Conservation (phyloP, 148 eudicot genomes). For the Fagopyrum esculentum region DNA sequence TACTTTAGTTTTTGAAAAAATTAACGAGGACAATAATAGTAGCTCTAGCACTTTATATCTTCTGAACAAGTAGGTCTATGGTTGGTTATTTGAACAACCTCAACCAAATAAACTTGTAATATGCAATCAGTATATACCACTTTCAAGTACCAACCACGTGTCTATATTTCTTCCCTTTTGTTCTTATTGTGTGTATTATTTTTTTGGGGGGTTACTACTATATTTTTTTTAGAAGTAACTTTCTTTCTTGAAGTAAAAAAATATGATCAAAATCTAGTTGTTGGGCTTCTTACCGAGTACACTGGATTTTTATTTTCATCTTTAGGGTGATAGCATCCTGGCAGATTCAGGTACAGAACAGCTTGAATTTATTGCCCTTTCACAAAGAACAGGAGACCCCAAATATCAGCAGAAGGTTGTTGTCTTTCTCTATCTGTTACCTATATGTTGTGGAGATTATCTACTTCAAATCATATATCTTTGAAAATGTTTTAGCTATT, state of each 20-base stretch:
- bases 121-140: background rate
- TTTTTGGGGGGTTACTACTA: background rate
- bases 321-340: slow-evolving; percentile 83
- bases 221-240: background rate
- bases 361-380: slow-evolving; percentile 95
- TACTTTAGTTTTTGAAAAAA: background rate
- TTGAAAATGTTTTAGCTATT: background rate
- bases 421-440: background rate
- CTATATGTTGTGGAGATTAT: background rate
- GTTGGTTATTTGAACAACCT: background rate
- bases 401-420: slow-evolving; percentile 92
- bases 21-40: background rate
- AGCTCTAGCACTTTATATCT: background rate
- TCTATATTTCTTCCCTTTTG: too few relatives aligned
- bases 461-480: background rate
- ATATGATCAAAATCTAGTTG: background rate
- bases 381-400: slow-evolving; percentile 93
- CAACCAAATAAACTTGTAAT: background rate
- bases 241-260: background rate
- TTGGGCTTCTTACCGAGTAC: background rate
- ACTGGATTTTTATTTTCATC: background rate
- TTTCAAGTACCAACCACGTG: background rate
- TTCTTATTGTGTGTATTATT: background rate
- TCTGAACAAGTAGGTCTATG: background rate
- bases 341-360: slow-evolving; percentile 99